These are phyloP conservation scores for Aspergillus fumigatiaffinis DNA, from an alignment of 2,329 filamentous ascomycete genomes.

Conservation along the genomic window DNA sequence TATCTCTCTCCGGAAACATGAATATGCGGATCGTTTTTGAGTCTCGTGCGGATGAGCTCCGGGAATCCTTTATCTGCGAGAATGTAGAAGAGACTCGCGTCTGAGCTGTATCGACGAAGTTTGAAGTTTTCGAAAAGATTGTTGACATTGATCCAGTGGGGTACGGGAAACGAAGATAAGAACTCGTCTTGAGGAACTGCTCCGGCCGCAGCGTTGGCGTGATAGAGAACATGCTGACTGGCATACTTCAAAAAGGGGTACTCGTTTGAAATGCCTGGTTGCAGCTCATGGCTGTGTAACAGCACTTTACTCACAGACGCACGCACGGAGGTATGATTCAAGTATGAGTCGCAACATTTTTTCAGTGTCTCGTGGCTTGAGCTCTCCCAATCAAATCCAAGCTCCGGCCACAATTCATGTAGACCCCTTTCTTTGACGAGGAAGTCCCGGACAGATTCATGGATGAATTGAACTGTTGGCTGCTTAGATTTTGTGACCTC, in stretches of 20 bases:
- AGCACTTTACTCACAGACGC: neutral
- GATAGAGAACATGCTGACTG: conserved; percentile 22
- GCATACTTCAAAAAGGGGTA: conserved; percentile 41
- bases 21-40: conserved; percentile 1
- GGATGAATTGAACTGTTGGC: conserved; percentile 32
- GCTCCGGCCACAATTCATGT: conserved; percentile 29
- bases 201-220: conserved; percentile 21
- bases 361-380: conserved; percentile 44
- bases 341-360: conserved; percentile 19
- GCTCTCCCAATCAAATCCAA: conserved; percentile 20
- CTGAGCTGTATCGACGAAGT: conserved; percentile 19
- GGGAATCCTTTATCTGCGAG: conserved; percentile 13
- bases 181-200: conserved; percentile 18
- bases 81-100: conserved; percentile 11
- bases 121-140: conserved; percentile 34
- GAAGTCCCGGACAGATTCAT: conserved; percentile 34
- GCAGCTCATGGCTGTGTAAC: neutral
- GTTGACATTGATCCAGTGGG: conserved; percentile 27
- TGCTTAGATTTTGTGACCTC: conserved; percentile 22
- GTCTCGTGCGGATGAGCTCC: conserved; percentile 6
- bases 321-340: neutral
- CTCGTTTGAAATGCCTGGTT: neutral
- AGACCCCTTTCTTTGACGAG: conserved; percentile 28
- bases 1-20: conserved; percentile 8
- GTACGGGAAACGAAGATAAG: conserved; percentile 22